phyloP scores from a whole-genome alignment of 139 green algal genomes.

The Chlorella vulgaris region DNA sequence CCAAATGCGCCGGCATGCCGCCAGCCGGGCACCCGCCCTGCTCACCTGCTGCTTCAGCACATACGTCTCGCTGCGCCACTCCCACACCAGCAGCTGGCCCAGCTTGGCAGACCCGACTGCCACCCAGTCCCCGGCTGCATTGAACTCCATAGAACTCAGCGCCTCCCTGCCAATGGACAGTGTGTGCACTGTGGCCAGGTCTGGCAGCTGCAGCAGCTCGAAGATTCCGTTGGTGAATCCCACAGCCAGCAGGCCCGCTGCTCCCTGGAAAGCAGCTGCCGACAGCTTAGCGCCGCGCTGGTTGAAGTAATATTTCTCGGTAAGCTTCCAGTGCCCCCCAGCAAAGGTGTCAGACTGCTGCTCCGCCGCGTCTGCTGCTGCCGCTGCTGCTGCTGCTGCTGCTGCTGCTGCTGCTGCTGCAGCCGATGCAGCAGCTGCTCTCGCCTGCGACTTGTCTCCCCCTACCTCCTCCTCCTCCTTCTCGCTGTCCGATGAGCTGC shows the following conservation, averaged over 20 bases:
- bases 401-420: neutral
- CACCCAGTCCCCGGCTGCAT: conserved; percentile 85
- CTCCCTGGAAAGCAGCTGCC: conserved; percentile 59
- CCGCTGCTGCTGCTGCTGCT: conserved; percentile 1
- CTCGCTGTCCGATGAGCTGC: neutral
- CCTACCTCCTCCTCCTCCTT: conserved; percentile 11
- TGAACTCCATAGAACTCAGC: conserved; percentile 82
- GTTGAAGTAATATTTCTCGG: conserved; percentile 82
- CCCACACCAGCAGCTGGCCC: conserved; percentile 98
- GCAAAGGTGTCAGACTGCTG: conserved; percentile 26
- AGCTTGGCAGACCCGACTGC: conserved; percentile 82
- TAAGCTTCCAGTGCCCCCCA: conserved; percentile 80
- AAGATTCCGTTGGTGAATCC: conserved; percentile 90
- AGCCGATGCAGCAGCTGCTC: neutral
- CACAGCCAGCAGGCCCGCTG: conserved; percentile 68
- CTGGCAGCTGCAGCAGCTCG: conserved; percentile 88
- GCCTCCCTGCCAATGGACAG: conserved; percentile 65
- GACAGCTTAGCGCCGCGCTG: conserved; percentile 65
- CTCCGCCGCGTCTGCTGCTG: neutral
- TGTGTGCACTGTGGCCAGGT: conserved; percentile 70
- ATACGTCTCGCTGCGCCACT: conserved; percentile 96
- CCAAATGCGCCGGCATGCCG: no score
- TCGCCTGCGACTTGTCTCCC: neutral
- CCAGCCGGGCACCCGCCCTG: no score
- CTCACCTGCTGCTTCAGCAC: conserved; percentile 84